These are phyloP conservation scores for Beauveria medogensis DNA, from an alignment of 2,329 filamentous ascomycete genomes.

Conservation along the genomic window DNA sequence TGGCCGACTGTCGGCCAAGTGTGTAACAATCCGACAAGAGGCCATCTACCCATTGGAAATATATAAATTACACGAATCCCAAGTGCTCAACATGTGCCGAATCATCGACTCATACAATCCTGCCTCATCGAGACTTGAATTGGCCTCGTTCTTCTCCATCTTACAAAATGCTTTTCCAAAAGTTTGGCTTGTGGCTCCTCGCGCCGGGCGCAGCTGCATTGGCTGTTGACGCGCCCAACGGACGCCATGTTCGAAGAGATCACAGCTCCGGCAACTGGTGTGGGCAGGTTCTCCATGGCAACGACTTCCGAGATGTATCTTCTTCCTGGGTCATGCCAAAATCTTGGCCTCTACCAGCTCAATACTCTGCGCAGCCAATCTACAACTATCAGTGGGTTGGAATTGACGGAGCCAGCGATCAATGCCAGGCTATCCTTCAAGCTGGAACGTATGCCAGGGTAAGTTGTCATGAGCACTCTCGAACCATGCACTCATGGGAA, in stretches of 20 bases:
- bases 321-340: background rate
- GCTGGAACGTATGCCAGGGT: background rate
- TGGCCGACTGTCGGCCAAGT: too few species aligned
- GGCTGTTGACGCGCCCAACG: background rate
- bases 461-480: background rate
- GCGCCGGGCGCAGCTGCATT: background rate
- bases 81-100: too few species aligned
- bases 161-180: too few species aligned
- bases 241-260: background rate
- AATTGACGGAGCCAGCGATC: background rate
- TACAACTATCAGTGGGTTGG: constrained; percentile 1
- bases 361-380: background rate
- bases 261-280: background rate
- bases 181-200: background rate
- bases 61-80: too few species aligned
- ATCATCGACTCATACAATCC: too few species aligned
- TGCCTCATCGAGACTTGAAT: too few species aligned
- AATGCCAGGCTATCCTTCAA: background rate
- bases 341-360: background rate
- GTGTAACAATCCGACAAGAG: too few species aligned
- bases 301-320: background rate
- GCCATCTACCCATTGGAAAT: too few species aligned
- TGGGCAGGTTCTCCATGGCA: background rate
- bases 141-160: too few species aligned
- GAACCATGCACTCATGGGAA: too few species aligned